These are phyloP conservation scores for Ustilago trichophora DNA, from an alignment of 1,284 basidiomycete genomes.

Conservation along the genomic window DNA sequence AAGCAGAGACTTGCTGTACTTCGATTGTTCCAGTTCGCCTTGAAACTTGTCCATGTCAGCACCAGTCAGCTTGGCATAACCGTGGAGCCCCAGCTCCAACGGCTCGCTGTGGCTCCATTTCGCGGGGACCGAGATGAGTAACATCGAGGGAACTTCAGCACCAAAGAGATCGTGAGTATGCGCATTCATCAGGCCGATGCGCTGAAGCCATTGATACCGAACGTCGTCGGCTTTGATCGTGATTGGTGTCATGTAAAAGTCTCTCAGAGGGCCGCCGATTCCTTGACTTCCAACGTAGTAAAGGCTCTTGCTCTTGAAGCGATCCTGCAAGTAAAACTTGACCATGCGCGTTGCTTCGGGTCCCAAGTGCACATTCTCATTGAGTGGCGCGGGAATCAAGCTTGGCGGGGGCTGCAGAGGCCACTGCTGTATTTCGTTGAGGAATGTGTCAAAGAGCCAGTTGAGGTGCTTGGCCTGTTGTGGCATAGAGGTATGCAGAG, in stretches of 20 bases:
- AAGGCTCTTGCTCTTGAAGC: no score
- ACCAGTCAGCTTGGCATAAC: not conserved
- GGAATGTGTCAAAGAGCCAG: no score
- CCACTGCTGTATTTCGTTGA: no score
- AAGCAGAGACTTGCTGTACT: not conserved
- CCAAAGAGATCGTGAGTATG: not conserved
- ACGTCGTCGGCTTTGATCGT: not conserved
- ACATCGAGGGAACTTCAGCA: not conserved
- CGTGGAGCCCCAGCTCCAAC: constrained; percentile 1
- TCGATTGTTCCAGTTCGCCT: not conserved
- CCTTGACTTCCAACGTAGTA: not conserved
- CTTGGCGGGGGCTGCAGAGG: no score
- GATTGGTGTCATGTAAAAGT: not conserved
- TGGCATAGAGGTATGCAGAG: no score
- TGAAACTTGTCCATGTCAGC: not conserved
- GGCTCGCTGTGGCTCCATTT: not conserved
- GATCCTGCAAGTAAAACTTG: no score
- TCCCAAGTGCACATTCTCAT: no score
- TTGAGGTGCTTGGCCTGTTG: no score
- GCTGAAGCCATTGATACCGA: not conserved
- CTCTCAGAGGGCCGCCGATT: not conserved
- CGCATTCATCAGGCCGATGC: not conserved
- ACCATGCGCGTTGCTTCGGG: no score
- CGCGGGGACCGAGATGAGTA: not conserved
- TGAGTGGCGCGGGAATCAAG: no score